Evolutionary conservation across 345 rosid genomes (phyloP).

Genomic region (Rhodamnia rubescens): DNA sequence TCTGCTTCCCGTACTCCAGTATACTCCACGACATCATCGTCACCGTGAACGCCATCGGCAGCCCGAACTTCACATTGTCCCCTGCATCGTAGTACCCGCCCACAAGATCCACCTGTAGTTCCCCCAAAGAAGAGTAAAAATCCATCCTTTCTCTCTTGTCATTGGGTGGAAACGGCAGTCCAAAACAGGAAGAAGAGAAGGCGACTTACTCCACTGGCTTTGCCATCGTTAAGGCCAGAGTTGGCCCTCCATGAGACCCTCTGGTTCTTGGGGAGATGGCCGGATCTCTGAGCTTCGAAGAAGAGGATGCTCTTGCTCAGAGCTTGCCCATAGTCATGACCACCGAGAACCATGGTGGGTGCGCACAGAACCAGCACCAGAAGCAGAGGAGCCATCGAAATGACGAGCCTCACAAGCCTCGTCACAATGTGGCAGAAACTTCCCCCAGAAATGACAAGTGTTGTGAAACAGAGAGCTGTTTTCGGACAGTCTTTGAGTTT

Average conservation of each 20-base stretch:
- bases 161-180: too few species aligned
- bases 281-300: slow-evolving; percentile 26
- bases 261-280: slow-evolving; percentile 12
- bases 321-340: slow-evolving; percentile 35
- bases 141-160: not conserved
- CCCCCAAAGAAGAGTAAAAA: not conserved
- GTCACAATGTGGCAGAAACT: not conserved
- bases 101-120: slow-evolving; percentile 30
- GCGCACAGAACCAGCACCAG: slow-evolving; percentile 25
- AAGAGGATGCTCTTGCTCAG: slow-evolving; percentile 17
- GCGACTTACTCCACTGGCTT: slow-evolving; percentile 7
- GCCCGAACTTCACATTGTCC: slow-evolving; percentile 43
- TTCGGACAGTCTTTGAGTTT: not conserved
- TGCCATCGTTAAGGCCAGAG: slow-evolving; percentile 13
- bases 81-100: slow-evolving; percentile 50
- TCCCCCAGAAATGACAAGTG: not conserved
- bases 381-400: slow-evolving; percentile 32
- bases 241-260: slow-evolving; percentile 16
- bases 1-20: slow-evolving; percentile 26
- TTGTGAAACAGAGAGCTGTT: not conserved
- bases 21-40: slow-evolving; percentile 48
- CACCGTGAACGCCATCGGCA: slow-evolving; percentile 42
- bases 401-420: not conserved
- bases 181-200: not conserved
- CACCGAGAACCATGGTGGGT: slow-evolving; percentile 44